A percentile compares a stretch with the other conserved stretches of the same genome.
Conservation (phyloP, 352 stramenopile species). For the Phytopythium sindhum region DNA sequence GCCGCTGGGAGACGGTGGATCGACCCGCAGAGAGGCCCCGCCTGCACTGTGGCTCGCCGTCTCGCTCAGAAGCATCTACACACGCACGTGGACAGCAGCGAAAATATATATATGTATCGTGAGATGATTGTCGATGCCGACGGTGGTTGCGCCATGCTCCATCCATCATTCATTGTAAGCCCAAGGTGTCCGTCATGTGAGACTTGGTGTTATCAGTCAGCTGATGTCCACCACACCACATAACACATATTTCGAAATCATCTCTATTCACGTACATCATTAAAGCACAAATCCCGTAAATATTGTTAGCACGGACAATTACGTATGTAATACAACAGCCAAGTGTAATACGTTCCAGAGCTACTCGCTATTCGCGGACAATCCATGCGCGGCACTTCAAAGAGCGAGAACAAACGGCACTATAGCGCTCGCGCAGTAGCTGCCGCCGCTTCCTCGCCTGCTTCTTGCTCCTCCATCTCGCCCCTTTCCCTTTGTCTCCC, state of each 20-base stretch:
- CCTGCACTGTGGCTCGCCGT: background rate
- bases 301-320: background rate
- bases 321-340: background rate
- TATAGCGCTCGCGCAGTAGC: background rate
- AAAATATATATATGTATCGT: no score
- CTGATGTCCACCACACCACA: no score
- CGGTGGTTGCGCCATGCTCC: no score
- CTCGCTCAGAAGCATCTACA: no score
- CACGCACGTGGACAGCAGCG: background rate
- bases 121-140: no score
- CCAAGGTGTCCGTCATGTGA: no score
- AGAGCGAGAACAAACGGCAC: background rate
- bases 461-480: background rate
- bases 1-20: background rate
- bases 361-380: background rate
- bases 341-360: background rate
- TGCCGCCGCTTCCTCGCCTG: background rate
- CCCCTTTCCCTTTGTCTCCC: background rate
- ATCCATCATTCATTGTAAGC: no score
- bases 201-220: no score
- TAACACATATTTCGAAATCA: no score
- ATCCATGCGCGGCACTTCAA: conserved; percentile 1
- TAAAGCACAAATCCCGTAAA: background rate
- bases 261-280: background rate
- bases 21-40: no score